Conservation (phyloP, 257 asterid genomes). For the Solanum arcanum region DNA sequence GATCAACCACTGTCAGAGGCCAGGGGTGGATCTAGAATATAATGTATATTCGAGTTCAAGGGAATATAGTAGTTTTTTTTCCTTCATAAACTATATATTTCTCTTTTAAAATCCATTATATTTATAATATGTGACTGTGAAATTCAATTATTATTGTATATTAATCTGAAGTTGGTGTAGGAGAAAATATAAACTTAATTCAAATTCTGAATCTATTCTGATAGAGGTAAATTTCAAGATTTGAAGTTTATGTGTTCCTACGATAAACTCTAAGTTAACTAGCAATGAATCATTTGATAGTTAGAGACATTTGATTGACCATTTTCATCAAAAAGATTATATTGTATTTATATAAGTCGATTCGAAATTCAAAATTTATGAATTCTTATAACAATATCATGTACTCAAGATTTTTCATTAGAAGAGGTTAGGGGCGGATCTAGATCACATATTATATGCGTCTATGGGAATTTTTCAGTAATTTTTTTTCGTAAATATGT, state of each 20-base stretch:
- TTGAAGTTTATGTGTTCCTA: background rate
- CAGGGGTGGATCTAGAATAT: background rate
- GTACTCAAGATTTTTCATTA: background rate
- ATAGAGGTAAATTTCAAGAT: too few species aligned
- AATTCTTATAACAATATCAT: too few species aligned
- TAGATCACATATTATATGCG: background rate
- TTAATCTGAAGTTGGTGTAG: background rate
- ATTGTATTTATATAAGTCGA: too few species aligned
- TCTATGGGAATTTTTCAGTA: background rate
- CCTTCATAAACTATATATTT: background rate
- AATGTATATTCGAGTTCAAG: background rate
- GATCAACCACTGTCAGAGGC: background rate
- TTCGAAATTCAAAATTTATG: too few species aligned
- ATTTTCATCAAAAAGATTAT: too few species aligned
- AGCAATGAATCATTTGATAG: background rate
- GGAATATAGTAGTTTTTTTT: background rate
- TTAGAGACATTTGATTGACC: background rate
- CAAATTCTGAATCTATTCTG: background rate
- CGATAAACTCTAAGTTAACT: background rate
- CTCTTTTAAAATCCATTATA: background rate
- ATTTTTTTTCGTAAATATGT: background rate
- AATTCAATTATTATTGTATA: background rate
- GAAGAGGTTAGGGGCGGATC: background rate
- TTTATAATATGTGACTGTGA: background rate
- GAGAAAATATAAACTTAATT: background rate